These are phyloP conservation scores for Pythium insidiosum DNA, from an alignment of 352 stramenopile species.

Conservation along the genomic window DNA sequence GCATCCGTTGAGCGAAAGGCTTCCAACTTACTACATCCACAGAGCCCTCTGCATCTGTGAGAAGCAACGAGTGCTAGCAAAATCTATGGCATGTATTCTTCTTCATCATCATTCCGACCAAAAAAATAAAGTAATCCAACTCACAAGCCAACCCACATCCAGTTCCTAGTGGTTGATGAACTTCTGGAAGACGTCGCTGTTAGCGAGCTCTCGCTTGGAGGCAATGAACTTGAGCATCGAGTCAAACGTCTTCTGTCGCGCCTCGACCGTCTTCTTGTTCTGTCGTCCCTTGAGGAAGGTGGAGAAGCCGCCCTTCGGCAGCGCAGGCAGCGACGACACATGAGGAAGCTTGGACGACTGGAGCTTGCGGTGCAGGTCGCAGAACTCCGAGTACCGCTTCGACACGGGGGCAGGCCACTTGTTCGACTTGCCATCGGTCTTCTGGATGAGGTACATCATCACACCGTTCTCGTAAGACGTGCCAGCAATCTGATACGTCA, in stretches of 20 bases:
- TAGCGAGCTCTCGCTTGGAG: slow-evolving; percentile 23
- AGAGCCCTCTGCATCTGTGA: no score
- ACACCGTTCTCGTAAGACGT: slow-evolving; percentile 35
- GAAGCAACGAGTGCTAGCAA: no score
- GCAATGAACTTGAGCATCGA: slow-evolving; percentile 39
- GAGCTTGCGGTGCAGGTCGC: slow-evolving; percentile 36
- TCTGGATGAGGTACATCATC: slow-evolving; percentile 50
- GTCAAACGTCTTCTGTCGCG: slow-evolving; percentile 38
- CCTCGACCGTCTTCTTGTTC: slow-evolving; percentile 27
- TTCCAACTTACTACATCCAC: no score
- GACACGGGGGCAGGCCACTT: slow-evolving; percentile 22
- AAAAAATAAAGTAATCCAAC: no score
- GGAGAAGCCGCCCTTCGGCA: slow-evolving; percentile 27
- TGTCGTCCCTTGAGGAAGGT: slow-evolving; percentile 41
- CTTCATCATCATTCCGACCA: no score
- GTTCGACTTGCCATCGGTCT: slow-evolving; percentile 13
- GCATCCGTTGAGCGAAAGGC: no score
- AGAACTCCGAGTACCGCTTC: slow-evolving; percentile 48
- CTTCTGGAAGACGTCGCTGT: slow-evolving; percentile 34
- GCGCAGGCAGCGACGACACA: slow-evolving; percentile 20
- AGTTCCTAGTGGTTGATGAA: slow-evolving; percentile 33
- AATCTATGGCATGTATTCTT: no score
- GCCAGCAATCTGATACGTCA: slow-evolving; percentile 30
- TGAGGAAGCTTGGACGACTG: slow-evolving; percentile 22
- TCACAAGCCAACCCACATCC: no score